Conservation (phyloP, 2,329 filamentous ascomycete species). For the Curvularia verruculosa region DNA sequence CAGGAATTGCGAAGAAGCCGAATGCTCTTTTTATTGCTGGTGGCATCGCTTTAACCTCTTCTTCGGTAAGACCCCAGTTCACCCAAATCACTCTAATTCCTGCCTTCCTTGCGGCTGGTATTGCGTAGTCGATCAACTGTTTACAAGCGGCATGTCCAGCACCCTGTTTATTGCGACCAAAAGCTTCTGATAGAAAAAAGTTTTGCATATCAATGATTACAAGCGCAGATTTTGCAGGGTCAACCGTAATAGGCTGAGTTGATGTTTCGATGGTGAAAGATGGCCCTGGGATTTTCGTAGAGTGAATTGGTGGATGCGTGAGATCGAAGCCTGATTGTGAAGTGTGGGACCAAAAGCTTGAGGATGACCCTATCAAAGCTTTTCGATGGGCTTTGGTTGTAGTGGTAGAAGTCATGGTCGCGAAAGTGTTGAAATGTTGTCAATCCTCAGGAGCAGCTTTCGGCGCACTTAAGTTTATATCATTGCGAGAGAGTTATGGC, state of each 20-base stretch:
- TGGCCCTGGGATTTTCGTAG: constrained; percentile 23
- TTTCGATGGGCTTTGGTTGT: constrained; percentile 26
- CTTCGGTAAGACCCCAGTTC: constrained; percentile 51
- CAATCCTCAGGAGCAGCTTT: not conserved
- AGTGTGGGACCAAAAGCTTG: constrained; percentile 56
- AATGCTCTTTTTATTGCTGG: constrained; percentile 50
- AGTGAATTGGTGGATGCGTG: constrained; percentile 49
- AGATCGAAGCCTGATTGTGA: constrained; percentile 54
- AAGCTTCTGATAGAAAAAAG: constrained; percentile 47
- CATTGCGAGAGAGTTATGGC: not conserved
- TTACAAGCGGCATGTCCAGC: constrained; percentile 37
- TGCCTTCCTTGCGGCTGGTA: constrained; percentile 49
- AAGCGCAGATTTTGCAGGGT: constrained; percentile 47
- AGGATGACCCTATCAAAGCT: constrained; percentile 50
- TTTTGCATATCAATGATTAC: constrained; percentile 55
- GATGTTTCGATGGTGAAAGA: constrained; percentile 32
- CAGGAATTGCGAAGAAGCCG: constrained; percentile 34
- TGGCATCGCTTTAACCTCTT: constrained; percentile 47
- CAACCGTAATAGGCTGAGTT: constrained; percentile 40
- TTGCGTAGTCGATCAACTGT: constrained; percentile 42
- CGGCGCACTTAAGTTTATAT: not conserved
- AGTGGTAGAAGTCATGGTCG: constrained; percentile 10
- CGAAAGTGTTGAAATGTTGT: not conserved
- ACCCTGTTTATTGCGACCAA: constrained; percentile 26
- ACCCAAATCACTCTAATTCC: constrained; percentile 50